Conservation (phyloP, 306 rosid genomes). For the Malus sieversii region DNA sequence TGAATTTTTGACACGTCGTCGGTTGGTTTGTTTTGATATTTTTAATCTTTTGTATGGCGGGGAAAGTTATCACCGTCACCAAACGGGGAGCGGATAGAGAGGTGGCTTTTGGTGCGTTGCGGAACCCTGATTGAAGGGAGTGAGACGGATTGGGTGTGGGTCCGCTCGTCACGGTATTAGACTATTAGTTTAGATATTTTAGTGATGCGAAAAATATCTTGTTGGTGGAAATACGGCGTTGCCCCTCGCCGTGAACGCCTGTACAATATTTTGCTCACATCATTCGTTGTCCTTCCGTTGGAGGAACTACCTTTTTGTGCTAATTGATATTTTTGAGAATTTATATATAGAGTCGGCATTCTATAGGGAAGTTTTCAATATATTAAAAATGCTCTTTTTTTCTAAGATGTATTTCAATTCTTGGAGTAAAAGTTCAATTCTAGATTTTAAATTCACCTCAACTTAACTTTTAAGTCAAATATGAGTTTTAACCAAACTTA, state of each 20-base stretch:
- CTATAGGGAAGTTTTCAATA: too few relatives aligned
- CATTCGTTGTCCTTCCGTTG: too few relatives aligned
- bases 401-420: fast-evolving
- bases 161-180: neutral
- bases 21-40: neutral
- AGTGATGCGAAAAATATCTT: slow-evolving; percentile 8
- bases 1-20: neutral
- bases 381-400: too few relatives aligned
- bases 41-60: neutral
- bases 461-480: too few relatives aligned
- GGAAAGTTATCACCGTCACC: neutral
- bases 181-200: neutral
- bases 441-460: too few relatives aligned
- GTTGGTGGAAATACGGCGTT: neutral
- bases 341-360: too few relatives aligned
- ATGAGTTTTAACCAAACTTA: too few relatives aligned
- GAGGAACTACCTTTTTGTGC: too few relatives aligned
- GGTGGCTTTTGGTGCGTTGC: neutral
- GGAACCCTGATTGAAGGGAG: neutral
- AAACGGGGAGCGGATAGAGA: neutral
- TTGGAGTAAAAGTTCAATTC: too few relatives aligned
- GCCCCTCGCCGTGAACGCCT: neutral
- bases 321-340: too few relatives aligned
- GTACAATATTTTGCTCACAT: neutral
- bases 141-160: neutral